phyloP scores from a whole-genome alignment of 2,329 filamentous ascomycete species.

The Colletotrichum brevisporum region DNA sequence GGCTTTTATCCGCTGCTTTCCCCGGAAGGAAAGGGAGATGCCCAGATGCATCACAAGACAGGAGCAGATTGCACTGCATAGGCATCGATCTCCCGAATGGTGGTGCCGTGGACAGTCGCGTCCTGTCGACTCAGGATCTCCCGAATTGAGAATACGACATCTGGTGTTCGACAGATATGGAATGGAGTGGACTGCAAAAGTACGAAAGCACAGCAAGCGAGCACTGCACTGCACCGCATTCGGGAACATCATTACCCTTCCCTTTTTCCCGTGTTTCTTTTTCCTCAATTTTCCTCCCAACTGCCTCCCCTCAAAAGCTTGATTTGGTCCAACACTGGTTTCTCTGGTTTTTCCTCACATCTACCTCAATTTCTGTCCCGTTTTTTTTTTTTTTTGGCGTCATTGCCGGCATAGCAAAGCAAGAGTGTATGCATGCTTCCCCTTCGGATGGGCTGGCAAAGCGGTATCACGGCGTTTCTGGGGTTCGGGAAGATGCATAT shows the following conservation, averaged over 20 bases:
- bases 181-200: not conserved
- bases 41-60: no score
- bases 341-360: not conserved
- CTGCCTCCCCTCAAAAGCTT: not conserved
- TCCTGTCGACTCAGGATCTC: not conserved
- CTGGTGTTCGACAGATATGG: slow-evolving; percentile 1
- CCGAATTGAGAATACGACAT: not conserved
- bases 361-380: not conserved
- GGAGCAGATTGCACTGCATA: no score
- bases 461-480: slow-evolving; percentile 14
- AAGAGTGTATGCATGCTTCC: not conserved
- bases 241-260: not conserved
- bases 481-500: slow-evolving; percentile 12
- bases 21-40: no score
- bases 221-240: slow-evolving; percentile 26
- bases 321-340: no score
- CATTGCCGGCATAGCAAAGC: slow-evolving; percentile 34
- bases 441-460: not conserved
- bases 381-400: no score
- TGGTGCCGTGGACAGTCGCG: not conserved
- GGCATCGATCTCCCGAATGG: no score
- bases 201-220: slow-evolving; percentile 36
- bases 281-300: not conserved
- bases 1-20: no score
- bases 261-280: not conserved